Percentiles rank a stretch among this genome's conserved stretches.
Evolutionary conservation across 129 eudicot species (phyloP).

Genomic region (Ambrosia trifida): DNA sequence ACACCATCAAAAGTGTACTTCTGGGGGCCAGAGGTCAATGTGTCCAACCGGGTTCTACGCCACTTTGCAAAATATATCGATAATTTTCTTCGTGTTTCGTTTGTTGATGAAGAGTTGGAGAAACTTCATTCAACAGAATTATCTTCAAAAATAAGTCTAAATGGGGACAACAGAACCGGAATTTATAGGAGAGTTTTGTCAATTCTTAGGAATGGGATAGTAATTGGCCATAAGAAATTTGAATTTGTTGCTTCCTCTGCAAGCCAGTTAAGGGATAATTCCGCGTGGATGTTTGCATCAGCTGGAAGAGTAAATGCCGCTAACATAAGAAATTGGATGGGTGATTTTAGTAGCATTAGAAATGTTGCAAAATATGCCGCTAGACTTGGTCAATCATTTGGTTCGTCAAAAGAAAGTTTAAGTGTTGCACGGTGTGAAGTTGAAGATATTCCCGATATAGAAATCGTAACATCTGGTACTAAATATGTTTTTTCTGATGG

Average conservation of each 20-base stretch:
- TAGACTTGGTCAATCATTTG: constrained; percentile 83
- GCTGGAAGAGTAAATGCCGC: constrained; percentile 51
- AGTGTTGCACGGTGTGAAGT: constrained; percentile 54
- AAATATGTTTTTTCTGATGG: constrained; percentile 78
- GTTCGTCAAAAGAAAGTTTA: constrained; percentile 79
- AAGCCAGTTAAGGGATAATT: constrained; percentile 80
- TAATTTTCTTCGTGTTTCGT: constrained; percentile 77
- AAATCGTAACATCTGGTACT: constrained; percentile 23
- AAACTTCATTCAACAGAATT: constrained; percentile 69
- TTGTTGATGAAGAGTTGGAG: constrained; percentile 74
- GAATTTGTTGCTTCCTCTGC: constrained; percentile 93
- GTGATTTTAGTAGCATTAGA: constrained; percentile 57
- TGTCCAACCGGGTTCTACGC: constrained; percentile 78
- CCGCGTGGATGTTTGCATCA: constrained; percentile 90
- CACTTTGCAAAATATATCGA: constrained; percentile 51
- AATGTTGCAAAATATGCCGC: constrained; percentile 96
- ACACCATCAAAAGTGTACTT: constrained; percentile 82
- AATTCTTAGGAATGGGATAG: constrained; percentile 55
- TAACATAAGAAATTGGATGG: constrained; percentile 72
- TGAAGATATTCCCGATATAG: constrained; percentile 52
- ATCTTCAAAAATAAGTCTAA: constrained; percentile 44
- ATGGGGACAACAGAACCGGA: constrained; percentile 43
- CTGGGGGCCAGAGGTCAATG: constrained; percentile 76
- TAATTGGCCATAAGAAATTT: constrained; percentile 60
- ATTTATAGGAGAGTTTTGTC: constrained; percentile 59